Evolutionary conservation across 2,329 filamentous ascomycete genomes (phyloP), one percentile per base, ranked within the genome.

Genomic region (Coniochaeta sp.): DNA sequence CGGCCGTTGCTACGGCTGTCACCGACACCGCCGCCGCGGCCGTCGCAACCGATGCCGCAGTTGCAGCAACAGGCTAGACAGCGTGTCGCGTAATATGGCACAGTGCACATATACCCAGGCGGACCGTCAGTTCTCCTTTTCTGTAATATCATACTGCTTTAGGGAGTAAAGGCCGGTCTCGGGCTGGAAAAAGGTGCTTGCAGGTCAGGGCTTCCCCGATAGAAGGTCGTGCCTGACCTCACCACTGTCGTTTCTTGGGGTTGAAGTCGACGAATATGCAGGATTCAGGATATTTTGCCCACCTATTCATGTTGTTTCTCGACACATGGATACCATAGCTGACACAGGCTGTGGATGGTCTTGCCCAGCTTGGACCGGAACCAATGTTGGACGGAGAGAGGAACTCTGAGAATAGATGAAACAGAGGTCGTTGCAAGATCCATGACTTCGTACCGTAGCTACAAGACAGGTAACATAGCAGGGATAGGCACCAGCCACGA

Each of bases 121-220:
- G 9, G 9, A 52, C 47, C 22, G n/a, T 26, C 24, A 6, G 22
- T 17, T 30, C 14, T 30, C 14, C 26, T 52, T 36, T 30, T 28
- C 24, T 52, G 10, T 26, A 28, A 52, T 10, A 28, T 28, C 12
- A 52, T 12, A 52, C 5, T 52, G 26, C 14, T 52, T 52, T 26
- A 2, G 3, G 47, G 47, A 52, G 47, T 52, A 28, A 26, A 24
- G 47, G 47, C 47, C 26, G 47, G 47, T 52, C 47, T 52, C 24
- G 47, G 47, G 47, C 47, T 52, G 47, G 47, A 30, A 52, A 36
- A 52, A 52, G 47, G 47, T 52, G 47, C 47, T 52, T 52, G 47
- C 47, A 52, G 47, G 47, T 4, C 47, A 52, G 47, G 47, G 47
- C 47, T 52, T 52, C 26, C 47, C 47, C 47, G 24, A 52, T 30